Evolutionary conservation across 108 stramenopile genomes (phyloP), one percentile per base, ranked within the genome.

Genomic region (Skeletonema potamos): DNA sequence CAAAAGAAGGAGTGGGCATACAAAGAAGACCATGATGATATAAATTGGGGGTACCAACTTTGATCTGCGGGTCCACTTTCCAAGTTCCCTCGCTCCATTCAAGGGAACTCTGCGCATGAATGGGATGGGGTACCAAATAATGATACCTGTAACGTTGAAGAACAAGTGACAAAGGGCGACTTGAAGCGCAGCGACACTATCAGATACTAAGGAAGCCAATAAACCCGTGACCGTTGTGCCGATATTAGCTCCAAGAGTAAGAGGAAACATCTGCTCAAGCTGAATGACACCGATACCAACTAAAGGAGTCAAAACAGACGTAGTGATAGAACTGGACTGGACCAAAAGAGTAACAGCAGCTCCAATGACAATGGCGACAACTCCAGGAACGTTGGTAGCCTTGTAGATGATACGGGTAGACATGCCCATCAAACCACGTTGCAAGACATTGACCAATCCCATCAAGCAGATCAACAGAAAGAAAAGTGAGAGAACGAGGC

Each of bases 191-290:
- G 81, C 64, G 27, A 82, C 67, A 37, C 66, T 85, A 37, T 85
- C 87, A 18, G 85, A 79, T 18, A 89, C 89, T 64, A 92, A 32
- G 28, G 90, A 77, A 57, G 93, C 87, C 59, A 92, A 44, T 17
- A 95, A 62, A 27, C 77, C 90, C 34, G 94, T 92, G 51, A 90
- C 60, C 28, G 92, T 91, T 4, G 94, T 93, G 44, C 94, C 94
- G 58, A 95, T 90, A 67, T 95, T 95, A 55, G 94, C 92, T 24
- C 94, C 94, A 18, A 95, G 85, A 36, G 92, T 92, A 51, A 95
- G 72, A 15, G 94, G 94, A 62, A 79, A 74, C 94, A 95, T 95
- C 64, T 79, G 86, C 61, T 89, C 83, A 11, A 94, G 72, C 4
- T 63, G 74, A 33, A 94, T 74, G 8, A 74, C 74, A 44, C 86